A percentile compares a stretch with the other conserved stretches of the same genome.
These are phyloP conservation scores for Populus deltoides DNA, from an alignment of 345 rosid genomes.

Conservation along the genomic window DNA sequence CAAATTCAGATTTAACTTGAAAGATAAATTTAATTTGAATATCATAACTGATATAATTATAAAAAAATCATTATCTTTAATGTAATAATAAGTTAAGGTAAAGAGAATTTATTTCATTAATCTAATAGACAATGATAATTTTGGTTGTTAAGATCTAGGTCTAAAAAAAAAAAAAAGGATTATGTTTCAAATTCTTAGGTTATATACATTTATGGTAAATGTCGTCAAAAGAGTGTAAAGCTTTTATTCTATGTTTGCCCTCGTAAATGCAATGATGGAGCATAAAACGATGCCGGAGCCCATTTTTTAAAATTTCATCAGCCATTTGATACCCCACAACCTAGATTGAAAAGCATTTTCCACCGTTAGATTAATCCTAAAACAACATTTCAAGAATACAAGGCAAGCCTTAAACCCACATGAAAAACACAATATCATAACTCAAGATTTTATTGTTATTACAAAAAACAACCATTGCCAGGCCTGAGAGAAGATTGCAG, in stretches of 20 bases:
- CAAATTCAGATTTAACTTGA: too few relatives aligned
- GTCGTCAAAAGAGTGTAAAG: too few relatives aligned
- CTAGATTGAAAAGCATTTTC: background rate
- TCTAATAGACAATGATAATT: too few relatives aligned
- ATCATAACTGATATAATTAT: too few relatives aligned
- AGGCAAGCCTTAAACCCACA: background rate
- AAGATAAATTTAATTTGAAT: too few relatives aligned
- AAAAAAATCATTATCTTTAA: too few relatives aligned
- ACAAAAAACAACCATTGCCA: background rate
- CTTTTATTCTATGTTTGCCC: background rate
- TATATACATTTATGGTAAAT: background rate
- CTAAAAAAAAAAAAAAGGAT: background rate
- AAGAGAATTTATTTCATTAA: too few relatives aligned
- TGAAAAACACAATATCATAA: background rate
- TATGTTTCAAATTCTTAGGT: background rate
- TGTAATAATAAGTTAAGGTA: background rate
- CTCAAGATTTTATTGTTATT: background rate
- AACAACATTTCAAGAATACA: background rate
- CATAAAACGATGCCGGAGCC: background rate
- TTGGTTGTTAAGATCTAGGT: background rate
- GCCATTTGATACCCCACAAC: background rate
- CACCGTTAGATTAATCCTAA: background rate
- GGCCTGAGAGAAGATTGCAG: slow-evolving; percentile 21
- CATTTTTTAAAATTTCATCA: background rate
- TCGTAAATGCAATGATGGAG: background rate